phyloP scores from a whole-genome alignment of 139 green algal species.

The Tetraselmis striata region DNA sequence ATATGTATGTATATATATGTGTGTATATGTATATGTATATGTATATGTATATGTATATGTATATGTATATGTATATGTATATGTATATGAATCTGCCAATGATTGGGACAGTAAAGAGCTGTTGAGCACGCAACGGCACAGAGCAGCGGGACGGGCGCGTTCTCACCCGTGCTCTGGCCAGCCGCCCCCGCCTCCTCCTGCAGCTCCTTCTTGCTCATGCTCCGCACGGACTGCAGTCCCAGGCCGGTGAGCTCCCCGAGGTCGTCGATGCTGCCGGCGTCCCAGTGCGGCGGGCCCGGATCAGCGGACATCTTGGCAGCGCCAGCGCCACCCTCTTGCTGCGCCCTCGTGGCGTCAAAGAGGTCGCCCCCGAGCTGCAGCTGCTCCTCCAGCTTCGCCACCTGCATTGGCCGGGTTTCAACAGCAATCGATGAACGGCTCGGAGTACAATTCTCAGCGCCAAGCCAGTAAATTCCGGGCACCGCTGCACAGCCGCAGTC shows the following conservation, averaged over 20 bases:
- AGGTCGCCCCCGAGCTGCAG: not conserved
- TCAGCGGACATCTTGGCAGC: not conserved
- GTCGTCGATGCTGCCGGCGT: not conserved
- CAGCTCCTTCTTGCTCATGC: not conserved
- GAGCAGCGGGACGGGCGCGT: too few relatives aligned
- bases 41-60: not conserved
- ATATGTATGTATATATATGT: not conserved
- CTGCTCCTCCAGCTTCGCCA: not conserved
- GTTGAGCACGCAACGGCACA: not conserved
- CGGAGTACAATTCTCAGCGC: too few relatives aligned
- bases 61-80: not conserved
- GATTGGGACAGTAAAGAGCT: not conserved
- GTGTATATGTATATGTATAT: not conserved
- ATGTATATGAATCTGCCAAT: not conserved
- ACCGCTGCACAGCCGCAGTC: too few relatives aligned
- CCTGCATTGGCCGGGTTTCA: too few relatives aligned
- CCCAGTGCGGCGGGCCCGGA: not conserved
- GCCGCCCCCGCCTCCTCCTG: not conserved
- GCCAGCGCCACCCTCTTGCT: too few relatives aligned
- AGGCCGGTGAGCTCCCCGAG: not conserved
- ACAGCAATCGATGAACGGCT: too few relatives aligned
- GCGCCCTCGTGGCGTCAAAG: not conserved
- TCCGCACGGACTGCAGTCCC: not conserved
- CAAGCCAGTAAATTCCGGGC: too few relatives aligned
- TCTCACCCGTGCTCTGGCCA: not conserved